Evolutionary conservation across 768 basidiomycete species (phyloP).

Genomic region (Leccinum pellstonianum): DNA sequence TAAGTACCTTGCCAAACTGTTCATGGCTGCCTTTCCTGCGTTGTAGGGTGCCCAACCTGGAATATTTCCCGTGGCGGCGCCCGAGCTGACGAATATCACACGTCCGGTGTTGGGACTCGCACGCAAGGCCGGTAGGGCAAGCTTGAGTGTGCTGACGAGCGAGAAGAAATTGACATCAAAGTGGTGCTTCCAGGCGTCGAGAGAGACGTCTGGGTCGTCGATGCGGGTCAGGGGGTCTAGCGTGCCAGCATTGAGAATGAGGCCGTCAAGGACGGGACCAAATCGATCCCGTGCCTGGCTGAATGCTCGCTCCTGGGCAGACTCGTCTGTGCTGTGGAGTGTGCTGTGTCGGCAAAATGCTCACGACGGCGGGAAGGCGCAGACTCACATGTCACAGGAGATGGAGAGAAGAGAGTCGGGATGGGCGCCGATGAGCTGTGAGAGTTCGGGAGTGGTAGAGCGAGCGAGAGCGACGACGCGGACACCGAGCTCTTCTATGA

Average conservation of each 20-base stretch:
- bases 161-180: conserved; percentile 93
- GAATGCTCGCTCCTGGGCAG: conserved; percentile 57
- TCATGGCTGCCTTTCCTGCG: conserved; percentile 87
- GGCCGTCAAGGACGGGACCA: conserved; percentile 61
- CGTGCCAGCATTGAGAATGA: conserved; percentile 84
- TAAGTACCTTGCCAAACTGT: conserved; percentile 70
- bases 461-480: conserved; percentile 79
- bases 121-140: conserved; percentile 67
- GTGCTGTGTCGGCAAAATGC: background rate
- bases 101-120: conserved; percentile 55
- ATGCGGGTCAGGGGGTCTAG: conserved; percentile 69
- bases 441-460: conserved; percentile 61
- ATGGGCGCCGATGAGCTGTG: conserved; percentile 44
- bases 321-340: conserved; percentile 54
- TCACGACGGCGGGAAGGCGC: background rate
- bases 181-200: conserved; percentile 64
- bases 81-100: conserved; percentile 83
- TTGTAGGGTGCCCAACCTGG: conserved; percentile 81
- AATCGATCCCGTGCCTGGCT: conserved; percentile 49
- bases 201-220: conserved; percentile 43
- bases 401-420: conserved; percentile 47
- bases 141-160: conserved; percentile 65
- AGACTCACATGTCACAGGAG: conserved; percentile 75
- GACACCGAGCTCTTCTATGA: conserved; percentile 61
- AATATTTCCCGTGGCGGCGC: conserved; percentile 67